phyloP scores from a whole-genome alignment of 2,329 filamentous ascomycete species.

The Trichophyton simii region DNA sequence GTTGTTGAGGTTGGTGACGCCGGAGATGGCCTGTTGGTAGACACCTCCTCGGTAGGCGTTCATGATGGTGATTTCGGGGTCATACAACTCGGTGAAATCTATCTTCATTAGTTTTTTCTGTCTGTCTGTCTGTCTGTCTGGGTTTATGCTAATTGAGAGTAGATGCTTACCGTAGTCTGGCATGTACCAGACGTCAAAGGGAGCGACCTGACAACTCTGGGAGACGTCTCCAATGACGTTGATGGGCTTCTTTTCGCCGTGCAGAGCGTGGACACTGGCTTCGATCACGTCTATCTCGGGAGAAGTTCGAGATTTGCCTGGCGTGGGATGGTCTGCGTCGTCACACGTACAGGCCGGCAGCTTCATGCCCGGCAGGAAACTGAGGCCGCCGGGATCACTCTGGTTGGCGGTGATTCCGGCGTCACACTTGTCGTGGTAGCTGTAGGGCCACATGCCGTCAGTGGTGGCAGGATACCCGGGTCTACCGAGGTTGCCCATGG shows the following conservation, averaged over 20 bases:
- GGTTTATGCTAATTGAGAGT: not conserved
- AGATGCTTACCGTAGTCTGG: constrained; percentile 41
- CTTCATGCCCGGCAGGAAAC: constrained; percentile 55
- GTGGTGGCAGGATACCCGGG: constrained; percentile 58
- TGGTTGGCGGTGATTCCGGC: constrained; percentile 60
- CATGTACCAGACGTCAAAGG: constrained; percentile 59
- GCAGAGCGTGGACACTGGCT: constrained; percentile 46
- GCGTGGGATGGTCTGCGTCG: constrained; percentile 51
- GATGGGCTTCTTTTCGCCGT: constrained; percentile 29
- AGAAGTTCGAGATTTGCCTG: constrained; percentile 52
- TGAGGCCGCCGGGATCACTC: constrained; percentile 54
- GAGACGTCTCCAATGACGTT: constrained; percentile 50
- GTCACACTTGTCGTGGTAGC: constrained; percentile 56
- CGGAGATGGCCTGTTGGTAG: constrained; percentile 53
- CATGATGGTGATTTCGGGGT: constrained; percentile 43
- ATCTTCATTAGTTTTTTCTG: not conserved
- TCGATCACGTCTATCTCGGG: constrained; percentile 63
- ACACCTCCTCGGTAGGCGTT: constrained; percentile 50
- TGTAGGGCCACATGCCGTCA: constrained; percentile 63
- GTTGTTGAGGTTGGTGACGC: constrained; percentile 49
- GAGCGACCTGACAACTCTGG: constrained; percentile 55
- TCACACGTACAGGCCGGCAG: constrained; percentile 56
- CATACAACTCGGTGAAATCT: constrained; percentile 55
- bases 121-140: too few species aligned
- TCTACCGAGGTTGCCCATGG: constrained; percentile 60